Evolutionary conservation across 2,329 filamentous ascomycete genomes (phyloP), one percentile per base, ranked within the genome.

Genomic region (Xylariaceae sp.): DNA sequence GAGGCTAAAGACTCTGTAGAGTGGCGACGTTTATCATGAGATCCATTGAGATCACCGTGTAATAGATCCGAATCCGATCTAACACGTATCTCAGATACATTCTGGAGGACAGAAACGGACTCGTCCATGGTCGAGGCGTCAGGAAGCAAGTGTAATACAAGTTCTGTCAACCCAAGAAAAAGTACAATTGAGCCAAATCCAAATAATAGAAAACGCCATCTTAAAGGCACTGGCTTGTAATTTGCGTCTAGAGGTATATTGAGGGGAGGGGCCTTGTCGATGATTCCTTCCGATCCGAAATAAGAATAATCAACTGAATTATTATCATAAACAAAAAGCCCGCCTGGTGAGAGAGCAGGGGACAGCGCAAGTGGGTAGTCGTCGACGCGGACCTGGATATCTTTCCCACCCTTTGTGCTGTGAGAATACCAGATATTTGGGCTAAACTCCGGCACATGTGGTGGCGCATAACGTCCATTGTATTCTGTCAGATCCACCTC

Each of bases 61-160:
- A 28, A 6, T 14, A 19, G 42, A 42, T 42, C 16, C 5, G 42
- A 43, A 6, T 42, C n/a, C 6, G 58, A 60, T 34, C 59, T 58
- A 19, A 46, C 48, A 9, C 50, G 53, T 41, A 63, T 58, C 44
- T 58, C 58, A 6, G 57, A 51, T 9, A 50, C 51, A 41, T 57
- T 62, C 28, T 58, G 48, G 22, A 51, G 47, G 6, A 14, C 17
- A 41, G 57, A 43, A 31, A 59, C 43, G 17, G 44, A 36, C 13
- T 18, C 17, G 17, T 45, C 17, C n/a, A 19, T 42, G 6, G 41
- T 39, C 28, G 59, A 59, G 12, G 49, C 55, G 17, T 63, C 48
- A 14, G 68, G 68, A 6, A 70, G 58, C 40, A 60, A 53, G 22
- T 60, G 64, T 42, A 64, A 57, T 1, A 63, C 61, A 19, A 66